Conservation (phyloP, 2,329 filamentous ascomycete species). For the Ceratocystis smalleyi region DNA sequence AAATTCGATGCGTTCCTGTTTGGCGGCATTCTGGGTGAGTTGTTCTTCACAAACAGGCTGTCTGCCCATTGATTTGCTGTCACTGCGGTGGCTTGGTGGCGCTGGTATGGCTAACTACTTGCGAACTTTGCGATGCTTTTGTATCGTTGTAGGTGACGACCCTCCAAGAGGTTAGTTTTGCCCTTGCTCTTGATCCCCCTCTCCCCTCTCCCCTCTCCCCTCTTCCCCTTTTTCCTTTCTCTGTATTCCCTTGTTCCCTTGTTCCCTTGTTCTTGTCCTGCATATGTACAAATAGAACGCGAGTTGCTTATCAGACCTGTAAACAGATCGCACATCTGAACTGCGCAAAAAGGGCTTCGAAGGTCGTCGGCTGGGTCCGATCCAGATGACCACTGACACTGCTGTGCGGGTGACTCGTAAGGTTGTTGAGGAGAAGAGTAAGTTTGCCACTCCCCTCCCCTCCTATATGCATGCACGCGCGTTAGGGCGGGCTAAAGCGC, state of each 20-base stretch:
- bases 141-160: conserved; percentile 54
- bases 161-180: conserved; percentile 58
- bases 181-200: no score
- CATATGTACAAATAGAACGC: not conserved
- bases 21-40: conserved; percentile 78
- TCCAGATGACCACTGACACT: conserved; percentile 98
- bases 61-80: not conserved
- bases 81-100: not conserved
- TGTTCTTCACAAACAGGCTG: not conserved
- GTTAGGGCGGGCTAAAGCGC: not conserved
- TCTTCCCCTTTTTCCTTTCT: no score
- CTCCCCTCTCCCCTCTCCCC: not conserved
- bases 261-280: no score
- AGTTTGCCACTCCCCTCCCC: not conserved
- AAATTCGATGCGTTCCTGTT: conserved; percentile 85
- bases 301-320: not conserved
- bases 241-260: no score
- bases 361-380: conserved; percentile 71
- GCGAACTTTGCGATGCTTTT: not conserved
- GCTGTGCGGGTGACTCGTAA: conserved; percentile 86
- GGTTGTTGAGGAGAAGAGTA: conserved; percentile 71
- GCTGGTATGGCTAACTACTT: conserved; percentile 3
- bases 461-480: not conserved
- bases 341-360: conserved; percentile 84
- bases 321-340: conserved; percentile 79